phyloP scores from a whole-genome alignment of 2,329 filamentous ascomycete genomes.

The Stagonosporopsis vannaccii region DNA sequence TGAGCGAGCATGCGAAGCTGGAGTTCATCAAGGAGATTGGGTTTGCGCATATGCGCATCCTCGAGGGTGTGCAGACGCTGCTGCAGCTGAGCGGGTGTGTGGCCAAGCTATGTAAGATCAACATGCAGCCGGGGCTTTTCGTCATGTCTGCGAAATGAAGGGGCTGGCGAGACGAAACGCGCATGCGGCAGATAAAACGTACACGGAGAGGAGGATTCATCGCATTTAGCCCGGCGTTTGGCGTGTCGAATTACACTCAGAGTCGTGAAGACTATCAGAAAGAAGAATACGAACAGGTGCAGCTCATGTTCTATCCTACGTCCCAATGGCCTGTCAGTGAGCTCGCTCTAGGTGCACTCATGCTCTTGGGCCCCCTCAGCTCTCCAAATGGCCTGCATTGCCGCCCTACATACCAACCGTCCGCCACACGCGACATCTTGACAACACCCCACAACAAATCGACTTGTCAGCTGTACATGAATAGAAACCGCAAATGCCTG shows the following conservation, averaged over 20 bases:
- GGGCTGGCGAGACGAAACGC: too few species aligned
- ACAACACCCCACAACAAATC: too few species aligned
- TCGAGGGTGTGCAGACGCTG: slow-evolving; percentile 96
- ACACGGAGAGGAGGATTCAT: neutral
- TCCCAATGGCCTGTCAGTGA: neutral
- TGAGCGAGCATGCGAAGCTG: slow-evolving; percentile 93
- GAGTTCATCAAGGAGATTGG: slow-evolving; percentile 99
- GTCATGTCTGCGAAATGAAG: slow-evolving; percentile 45
- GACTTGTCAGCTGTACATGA: too few species aligned
- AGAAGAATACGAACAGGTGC: neutral
- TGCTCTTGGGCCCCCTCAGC: too few species aligned
- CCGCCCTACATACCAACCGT: too few species aligned
- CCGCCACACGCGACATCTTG: too few species aligned
- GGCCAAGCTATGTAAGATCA: slow-evolving; percentile 88
- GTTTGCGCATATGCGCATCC: slow-evolving; percentile 98
- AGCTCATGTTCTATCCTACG: neutral
- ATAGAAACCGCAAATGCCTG: too few species aligned
- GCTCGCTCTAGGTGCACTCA: neutral
- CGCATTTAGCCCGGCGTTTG: slow-evolving; percentile 46
- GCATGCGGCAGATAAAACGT: neutral
- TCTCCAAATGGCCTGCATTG: too few species aligned
- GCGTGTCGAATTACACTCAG: slow-evolving; percentile 17
- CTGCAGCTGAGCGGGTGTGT: slow-evolving; percentile 93
- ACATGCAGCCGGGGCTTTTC: slow-evolving; percentile 92
- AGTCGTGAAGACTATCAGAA: neutral